These are phyloP conservation scores for Fusarium sp. DNA, from an alignment of 2,329 filamentous ascomycete genomes.

Conservation along the genomic window DNA sequence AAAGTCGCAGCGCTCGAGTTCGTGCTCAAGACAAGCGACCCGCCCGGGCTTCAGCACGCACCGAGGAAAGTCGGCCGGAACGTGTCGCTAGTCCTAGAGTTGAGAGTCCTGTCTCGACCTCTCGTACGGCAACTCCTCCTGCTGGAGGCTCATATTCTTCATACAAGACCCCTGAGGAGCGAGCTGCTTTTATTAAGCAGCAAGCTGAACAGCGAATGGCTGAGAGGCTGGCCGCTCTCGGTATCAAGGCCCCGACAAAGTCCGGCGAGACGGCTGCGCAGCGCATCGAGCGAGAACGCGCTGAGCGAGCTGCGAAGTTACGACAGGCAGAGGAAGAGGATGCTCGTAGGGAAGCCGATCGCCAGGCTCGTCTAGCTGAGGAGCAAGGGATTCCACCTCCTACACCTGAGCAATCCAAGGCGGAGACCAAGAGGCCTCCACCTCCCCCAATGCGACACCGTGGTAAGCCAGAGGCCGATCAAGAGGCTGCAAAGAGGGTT, in stretches of 20 bases:
- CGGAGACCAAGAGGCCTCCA: slow-evolving; percentile 71
- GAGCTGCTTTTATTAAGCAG: slow-evolving; percentile 95
- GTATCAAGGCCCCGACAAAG: slow-evolving; percentile 85
- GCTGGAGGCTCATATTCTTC: slow-evolving; percentile 77
- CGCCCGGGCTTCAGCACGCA: slow-evolving; percentile 53
- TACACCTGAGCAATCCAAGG: slow-evolving; percentile 57
- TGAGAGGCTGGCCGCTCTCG: slow-evolving; percentile 91
- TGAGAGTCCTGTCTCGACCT: slow-evolving; percentile 64
- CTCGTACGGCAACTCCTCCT: slow-evolving; percentile 60
- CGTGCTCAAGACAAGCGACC: slow-evolving; percentile 67
- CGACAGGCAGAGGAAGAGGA: slow-evolving; percentile 95
- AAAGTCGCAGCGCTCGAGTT: slow-evolving; percentile 79
- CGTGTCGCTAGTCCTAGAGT: slow-evolving; percentile 56
- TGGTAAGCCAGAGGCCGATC: slow-evolving; percentile 68
- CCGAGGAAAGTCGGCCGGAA: slow-evolving; percentile 57
- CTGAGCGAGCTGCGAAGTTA: slow-evolving; percentile 87
- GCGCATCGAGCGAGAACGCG: slow-evolving; percentile 86
- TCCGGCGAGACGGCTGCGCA: slow-evolving; percentile 84
- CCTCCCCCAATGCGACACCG: slow-evolving; percentile 83
- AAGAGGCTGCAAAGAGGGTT: slow-evolving; percentile 64
- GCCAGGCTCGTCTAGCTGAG: slow-evolving; percentile 83
- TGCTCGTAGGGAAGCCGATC: slow-evolving; percentile 84
- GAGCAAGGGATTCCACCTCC: slow-evolving; percentile 76
- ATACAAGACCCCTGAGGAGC: slow-evolving; percentile 91
- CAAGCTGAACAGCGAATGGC: slow-evolving; percentile 98